phyloP scores from a whole-genome alignment of 768 basidiomycete species.

The Hericium rajendrae region DNA sequence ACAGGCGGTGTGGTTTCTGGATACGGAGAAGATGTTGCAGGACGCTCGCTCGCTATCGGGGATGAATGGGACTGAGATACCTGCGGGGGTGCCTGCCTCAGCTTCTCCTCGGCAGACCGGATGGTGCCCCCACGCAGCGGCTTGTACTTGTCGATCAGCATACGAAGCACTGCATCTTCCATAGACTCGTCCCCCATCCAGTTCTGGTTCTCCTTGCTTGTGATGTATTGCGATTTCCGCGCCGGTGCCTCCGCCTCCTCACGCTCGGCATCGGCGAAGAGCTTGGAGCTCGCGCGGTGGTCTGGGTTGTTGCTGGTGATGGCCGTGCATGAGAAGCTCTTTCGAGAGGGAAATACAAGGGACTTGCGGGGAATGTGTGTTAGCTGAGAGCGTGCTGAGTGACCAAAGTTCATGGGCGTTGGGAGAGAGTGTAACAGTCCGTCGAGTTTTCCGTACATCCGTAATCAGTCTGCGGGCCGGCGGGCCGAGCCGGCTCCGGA shows the following conservation, averaged over 20 bases:
- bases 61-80: slow-evolving; percentile 17
- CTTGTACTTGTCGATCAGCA: slow-evolving; percentile 84
- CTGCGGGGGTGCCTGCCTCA: slow-evolving; percentile 40
- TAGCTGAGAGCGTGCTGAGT: neutral
- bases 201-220: slow-evolving; percentile 45
- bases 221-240: slow-evolving; percentile 13
- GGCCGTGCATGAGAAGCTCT: slow-evolving; percentile 1
- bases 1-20: too few species aligned
- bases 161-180: slow-evolving; percentile 63
- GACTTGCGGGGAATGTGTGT: neutral
- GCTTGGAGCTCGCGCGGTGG: slow-evolving; percentile 42
- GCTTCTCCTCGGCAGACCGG: slow-evolving; percentile 54
- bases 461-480: too few species aligned
- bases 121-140: slow-evolving; percentile 58
- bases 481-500: too few species aligned
- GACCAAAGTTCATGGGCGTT: neutral
- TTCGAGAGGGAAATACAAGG: neutral
- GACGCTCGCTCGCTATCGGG: too few species aligned
- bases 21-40: too few species aligned
- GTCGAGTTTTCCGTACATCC: too few species aligned
- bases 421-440: neutral
- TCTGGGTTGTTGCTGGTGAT: slow-evolving; percentile 2
- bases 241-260: slow-evolving; percentile 36
- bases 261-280: slow-evolving; percentile 52
- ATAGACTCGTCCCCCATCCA: slow-evolving; percentile 74